Conservation (phyloP, 768 basidiomycete genomes). For the Cystofilobasidium ferigula region DNA sequence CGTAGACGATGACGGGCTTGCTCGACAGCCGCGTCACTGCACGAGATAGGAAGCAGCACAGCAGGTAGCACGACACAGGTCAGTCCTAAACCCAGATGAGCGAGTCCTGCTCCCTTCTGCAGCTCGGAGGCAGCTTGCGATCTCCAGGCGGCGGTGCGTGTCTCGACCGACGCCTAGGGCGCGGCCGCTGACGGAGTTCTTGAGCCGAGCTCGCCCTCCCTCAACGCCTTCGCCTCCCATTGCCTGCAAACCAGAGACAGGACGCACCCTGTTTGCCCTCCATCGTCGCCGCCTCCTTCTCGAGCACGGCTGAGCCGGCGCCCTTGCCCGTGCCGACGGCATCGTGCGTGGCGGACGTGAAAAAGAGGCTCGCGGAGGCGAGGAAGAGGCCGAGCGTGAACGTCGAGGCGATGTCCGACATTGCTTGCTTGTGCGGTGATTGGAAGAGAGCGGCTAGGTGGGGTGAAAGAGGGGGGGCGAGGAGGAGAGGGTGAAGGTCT, state of each 20-base stretch:
- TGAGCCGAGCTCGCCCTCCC: neutral
- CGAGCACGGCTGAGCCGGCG: conserved; percentile 9
- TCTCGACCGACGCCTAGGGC: too few relatives aligned
- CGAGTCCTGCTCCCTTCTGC: too few relatives aligned
- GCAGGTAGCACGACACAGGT: neutral
- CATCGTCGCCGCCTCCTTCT: neutral
- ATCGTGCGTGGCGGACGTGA: conserved; percentile 3
- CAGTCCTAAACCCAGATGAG: too few relatives aligned
- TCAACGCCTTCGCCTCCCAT: neutral
- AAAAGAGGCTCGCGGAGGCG: conserved; percentile 8
- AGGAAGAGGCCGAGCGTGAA: conserved; percentile 18
- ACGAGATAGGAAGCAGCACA: too few relatives aligned
- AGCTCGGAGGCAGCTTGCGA: too few relatives aligned
- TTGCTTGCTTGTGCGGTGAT: neutral
- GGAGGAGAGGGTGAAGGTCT: neutral
- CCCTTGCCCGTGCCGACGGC: neutral
- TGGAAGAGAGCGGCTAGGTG: neutral
- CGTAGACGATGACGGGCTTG: conserved; percentile 14
- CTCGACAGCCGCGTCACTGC: neutral
- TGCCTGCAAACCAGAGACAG: neutral
- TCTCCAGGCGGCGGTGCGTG: too few relatives aligned
- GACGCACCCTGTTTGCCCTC: neutral
- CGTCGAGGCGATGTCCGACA: conserved; percentile 7
- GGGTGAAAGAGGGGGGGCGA: neutral
- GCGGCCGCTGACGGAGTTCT: neutral